Base-by-base conservation (phyloP, 2,329 filamentous ascomycete species). In the Rutstroemia sp. region DNA sequence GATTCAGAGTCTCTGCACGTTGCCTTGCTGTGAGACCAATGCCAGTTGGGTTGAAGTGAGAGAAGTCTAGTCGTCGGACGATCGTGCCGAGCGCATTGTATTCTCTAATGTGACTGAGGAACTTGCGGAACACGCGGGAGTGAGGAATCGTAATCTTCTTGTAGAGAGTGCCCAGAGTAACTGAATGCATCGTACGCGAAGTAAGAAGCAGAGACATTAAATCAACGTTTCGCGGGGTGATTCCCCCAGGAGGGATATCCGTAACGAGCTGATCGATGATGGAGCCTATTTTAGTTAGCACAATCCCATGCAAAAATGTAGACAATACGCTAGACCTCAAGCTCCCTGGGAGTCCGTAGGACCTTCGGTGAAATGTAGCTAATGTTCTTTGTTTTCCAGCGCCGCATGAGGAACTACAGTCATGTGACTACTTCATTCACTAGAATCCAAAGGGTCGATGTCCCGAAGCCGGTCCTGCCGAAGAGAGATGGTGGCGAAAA, bases 81-180 rank as follows among this genome's bases (percentile, higher is more conserved):
- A 92, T 83, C 42, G 83, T 86, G 47, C 88, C 89, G 54, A 92
- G 76, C 8, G 83, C 76, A 2, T 83, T 81, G 68, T 91, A 84
- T 57, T 80, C 74, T 47, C 76, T 75, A 61, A 92, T 76, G 66
- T 89, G 88, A 57, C 78, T 76, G 49, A 91, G 79, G 64, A 91
- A 89, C 72, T 92, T 92, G 68, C 84, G 84, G 73, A 92, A 94
- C 69, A 91, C 89, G 58, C 84, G 78, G 25, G 89, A 92, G 75
- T 92, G 88, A 5, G 89, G 88, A 63, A 92, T 87, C 45, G 87
- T 90, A 70, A 92, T 87, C 69, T 88, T 83, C 62, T 82, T 80
- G 73, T 92, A 92, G 49, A 94, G 78, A 6, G 88, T 87, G 63
- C 82, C 80, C 36, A 92, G 75, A 3, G 88, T 92, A 19, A 85